Evolutionary conservation across 768 basidiomycete genomes (phyloP).

Genomic region (Clavaria fumosa): DNA sequence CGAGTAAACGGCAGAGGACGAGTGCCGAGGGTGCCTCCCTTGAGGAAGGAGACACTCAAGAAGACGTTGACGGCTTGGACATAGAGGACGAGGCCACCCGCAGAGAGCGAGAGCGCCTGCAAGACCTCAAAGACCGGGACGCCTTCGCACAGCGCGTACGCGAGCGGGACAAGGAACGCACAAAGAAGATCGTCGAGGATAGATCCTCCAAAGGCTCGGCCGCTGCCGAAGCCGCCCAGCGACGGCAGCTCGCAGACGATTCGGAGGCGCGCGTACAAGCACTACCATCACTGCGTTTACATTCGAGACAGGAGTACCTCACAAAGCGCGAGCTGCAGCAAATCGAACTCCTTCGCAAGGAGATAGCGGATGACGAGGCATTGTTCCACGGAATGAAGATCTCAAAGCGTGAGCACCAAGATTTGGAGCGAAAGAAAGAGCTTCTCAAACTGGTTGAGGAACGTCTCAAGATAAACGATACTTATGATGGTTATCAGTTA

Average conservation of each 20-base stretch:
- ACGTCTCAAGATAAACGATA: conserved; percentile 86
- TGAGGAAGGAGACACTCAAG: conserved; percentile 16
- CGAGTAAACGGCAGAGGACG: conserved; percentile 44
- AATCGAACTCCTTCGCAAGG: conserved; percentile 80
- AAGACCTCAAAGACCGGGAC: conserved; percentile 79
- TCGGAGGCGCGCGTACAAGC: conserved; percentile 35
- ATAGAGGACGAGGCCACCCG: conserved; percentile 60
- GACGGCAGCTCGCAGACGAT: conserved; percentile 75
- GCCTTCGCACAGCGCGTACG: conserved; percentile 84
- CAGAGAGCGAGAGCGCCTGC: conserved; percentile 55
- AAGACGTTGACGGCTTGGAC: conserved; percentile 22
- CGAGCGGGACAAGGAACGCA: conserved; percentile 67
- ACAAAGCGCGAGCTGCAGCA: conserved; percentile 94
- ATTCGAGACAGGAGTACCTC: conserved; percentile 90
- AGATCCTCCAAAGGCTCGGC: conserved; percentile 64
- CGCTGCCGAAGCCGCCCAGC: conserved; percentile 68
- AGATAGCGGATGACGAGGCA: conserved; percentile 88
- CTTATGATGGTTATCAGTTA: conserved; percentile 88
- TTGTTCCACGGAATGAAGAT: conserved; percentile 86
- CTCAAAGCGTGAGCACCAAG: conserved; percentile 64
- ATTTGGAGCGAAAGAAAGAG: conserved; percentile 87
- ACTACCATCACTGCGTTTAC: conserved; percentile 63
- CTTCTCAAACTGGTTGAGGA: conserved; percentile 86
- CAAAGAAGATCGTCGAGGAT: conserved; percentile 87
- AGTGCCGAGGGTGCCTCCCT: too few species aligned